Evolutionary conservation across 1,284 basidiomycete genomes (phyloP).

Genomic region (Heterobasidion irregulare): DNA sequence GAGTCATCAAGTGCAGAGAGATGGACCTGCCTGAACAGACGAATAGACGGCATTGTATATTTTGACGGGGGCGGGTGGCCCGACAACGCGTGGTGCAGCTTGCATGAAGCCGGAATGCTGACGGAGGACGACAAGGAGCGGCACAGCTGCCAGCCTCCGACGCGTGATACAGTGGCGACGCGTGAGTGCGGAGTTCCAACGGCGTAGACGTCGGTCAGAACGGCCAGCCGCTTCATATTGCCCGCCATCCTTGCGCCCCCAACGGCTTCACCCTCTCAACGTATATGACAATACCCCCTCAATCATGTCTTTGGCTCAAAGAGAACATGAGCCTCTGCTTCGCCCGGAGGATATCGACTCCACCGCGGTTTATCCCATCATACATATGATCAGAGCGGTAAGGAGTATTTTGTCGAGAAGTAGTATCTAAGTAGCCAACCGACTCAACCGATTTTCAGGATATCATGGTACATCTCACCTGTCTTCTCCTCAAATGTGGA

Average conservation of each 20-base stretch:
- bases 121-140: conserved; percentile 7
- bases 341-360: conserved; percentile 37
- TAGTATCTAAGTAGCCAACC: conserved; percentile 1
- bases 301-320: not conserved
- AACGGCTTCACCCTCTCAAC: not conserved
- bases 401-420: conserved; percentile 11
- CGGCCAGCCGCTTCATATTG: not conserved
- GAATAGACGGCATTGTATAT: conserved; percentile 88
- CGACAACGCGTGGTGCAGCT: conserved; percentile 21
- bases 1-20: conserved; percentile 2
- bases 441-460: conserved; percentile 33
- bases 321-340: conserved; percentile 26
- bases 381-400: conserved; percentile 60
- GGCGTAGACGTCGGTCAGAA: not conserved
- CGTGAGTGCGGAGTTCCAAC: conserved; percentile 10
- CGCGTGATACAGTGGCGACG: conserved; percentile 5
- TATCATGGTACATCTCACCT: conserved; percentile 35
- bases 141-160: not conserved
- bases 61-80: conserved; percentile 56
- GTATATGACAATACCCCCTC: not conserved
- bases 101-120: conserved; percentile 4
- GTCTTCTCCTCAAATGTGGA: not conserved
- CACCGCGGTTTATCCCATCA: conserved; percentile 64
- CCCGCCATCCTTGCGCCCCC: not conserved
- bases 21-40: conserved; percentile 62